phyloP scores from a whole-genome alignment of 352 stramenopile species.

The Phytophthora sp. region DNA sequence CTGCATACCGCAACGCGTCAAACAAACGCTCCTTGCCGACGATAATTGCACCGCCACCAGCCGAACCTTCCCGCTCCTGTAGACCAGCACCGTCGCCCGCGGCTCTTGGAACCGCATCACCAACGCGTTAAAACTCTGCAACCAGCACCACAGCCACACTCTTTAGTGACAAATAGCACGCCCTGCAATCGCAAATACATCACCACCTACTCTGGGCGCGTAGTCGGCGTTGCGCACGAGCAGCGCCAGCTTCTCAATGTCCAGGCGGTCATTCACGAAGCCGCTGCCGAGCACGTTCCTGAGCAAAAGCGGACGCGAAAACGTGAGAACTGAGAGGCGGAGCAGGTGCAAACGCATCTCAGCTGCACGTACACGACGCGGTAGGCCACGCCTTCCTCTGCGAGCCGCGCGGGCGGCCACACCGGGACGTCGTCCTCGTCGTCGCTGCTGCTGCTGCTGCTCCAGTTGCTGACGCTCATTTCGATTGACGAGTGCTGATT shows the following conservation, averaged over 20 bases:
- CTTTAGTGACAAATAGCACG: background rate
- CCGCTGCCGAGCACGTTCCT: constrained; percentile 75
- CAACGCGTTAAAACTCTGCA: constrained; percentile 66
- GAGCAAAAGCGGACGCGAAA: background rate
- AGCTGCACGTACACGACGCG: constrained; percentile 57
- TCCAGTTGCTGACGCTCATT: constrained; percentile 34
- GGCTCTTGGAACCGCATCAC: constrained; percentile 69
- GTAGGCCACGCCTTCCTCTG: constrained; percentile 57
- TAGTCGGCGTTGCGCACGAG: constrained; percentile 80
- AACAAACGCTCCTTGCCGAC: background rate
- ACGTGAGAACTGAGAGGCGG: background rate
- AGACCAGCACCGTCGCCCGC: constrained; percentile 62
- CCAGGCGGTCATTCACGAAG: constrained; percentile 53
- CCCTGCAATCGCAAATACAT: background rate
- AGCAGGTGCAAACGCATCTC: background rate
- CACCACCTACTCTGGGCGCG: constrained; percentile 46
- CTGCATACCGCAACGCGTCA: constrained; percentile 24
- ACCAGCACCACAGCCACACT: background rate
- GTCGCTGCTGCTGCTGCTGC: constrained; percentile 31
- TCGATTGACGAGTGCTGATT: constrained; percentile 25
- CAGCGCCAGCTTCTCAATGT: constrained; percentile 69
- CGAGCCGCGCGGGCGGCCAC: constrained; percentile 52
- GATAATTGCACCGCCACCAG: background rate
- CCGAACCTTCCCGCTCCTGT: constrained; percentile 69
- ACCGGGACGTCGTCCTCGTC: constrained; percentile 16